Evolutionary conservation across 805 yeast species (phyloP), one percentile per base, ranked within the genome.

Genomic region (Hanseniaspora valbyensis): DNA sequence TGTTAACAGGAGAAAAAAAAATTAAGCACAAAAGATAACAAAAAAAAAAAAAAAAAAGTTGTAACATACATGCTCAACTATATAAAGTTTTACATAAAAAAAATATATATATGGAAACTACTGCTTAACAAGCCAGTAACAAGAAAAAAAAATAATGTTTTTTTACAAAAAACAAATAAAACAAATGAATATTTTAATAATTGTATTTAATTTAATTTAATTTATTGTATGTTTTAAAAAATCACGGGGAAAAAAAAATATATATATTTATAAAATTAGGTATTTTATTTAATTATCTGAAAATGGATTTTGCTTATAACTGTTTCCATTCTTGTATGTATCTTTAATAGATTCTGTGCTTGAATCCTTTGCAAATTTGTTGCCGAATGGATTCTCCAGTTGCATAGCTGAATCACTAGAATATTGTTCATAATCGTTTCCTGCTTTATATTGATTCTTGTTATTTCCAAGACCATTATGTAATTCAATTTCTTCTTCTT

Each of bases 281-380:
- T 44, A 16, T 34, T 29, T 34, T 44, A 16, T 34, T 29, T 34
- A 44, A 9, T 9, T 38, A 38, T 48, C 51, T 29, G 51, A 24
- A 33, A 48, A 48, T 14, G 51, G 51, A 33, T 48, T 48, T 48
- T 48, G 51, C 19, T 33, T 39, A 30, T 48, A 48, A n/a, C 32
- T 40, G 22, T 28, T 18, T 14, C 21, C 28, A 16, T 25, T 25
- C 2, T 37, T 25, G 12, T 32, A 28, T 2, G 16, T 13, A 16
- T 30, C 33, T 25, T 33, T 48, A 9, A 48, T 12, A 10, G 51
- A 48, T 14, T 48, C 51, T 26, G 19, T 48, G 13, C 51, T 48
- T 24, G 51, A 48, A 6, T n/a, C 36, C 25, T 48, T 39, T 14
- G n/a, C 30, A 33, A 32, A 33, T 10, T 39, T 28, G 26, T 40